A percentile compares a stretch with the other conserved stretches of the same genome.
phyloP scores from a whole-genome alignment of 2,329 filamentous ascomycete genomes.

The Talaromyces sp. region DNA sequence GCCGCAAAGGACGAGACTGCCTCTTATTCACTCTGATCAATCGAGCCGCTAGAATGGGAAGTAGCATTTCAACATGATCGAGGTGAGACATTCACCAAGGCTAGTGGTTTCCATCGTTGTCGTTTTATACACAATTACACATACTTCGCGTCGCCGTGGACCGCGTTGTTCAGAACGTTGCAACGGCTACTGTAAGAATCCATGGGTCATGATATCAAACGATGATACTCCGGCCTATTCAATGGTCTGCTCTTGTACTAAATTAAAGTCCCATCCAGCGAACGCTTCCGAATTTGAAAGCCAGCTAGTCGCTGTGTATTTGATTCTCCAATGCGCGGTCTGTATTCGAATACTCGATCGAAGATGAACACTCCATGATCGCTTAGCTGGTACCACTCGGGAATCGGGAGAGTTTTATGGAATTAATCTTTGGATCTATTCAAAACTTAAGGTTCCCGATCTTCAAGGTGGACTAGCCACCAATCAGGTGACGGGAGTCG shows the following conservation, averaged over 20 bases:
- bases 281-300: background rate
- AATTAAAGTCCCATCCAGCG: background rate
- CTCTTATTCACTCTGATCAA: too few relatives aligned
- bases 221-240: background rate
- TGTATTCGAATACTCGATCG: conserved; percentile 4
- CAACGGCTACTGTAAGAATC: background rate
- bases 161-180: background rate
- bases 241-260: background rate
- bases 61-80: too few relatives aligned
- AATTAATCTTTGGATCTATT: background rate
- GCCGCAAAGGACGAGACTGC: background rate
- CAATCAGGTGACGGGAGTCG: background rate
- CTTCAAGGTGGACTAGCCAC: background rate
- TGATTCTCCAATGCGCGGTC: background rate
- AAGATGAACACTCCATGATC: background rate
- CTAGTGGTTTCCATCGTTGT: background rate
- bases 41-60: too few relatives aligned
- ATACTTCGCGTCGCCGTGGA: background rate
- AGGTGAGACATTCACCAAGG: background rate
- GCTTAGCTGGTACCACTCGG: background rate
- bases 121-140: background rate
- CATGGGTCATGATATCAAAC: background rate
- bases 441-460: background rate
- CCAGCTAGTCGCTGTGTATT: background rate
- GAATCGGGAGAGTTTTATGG: background rate